A percentile compares a stretch with the other conserved stretches of the same genome.
Evolutionary conservation across 1,284 basidiomycete genomes (phyloP).

Genomic region (Athelia sp.): DNA sequence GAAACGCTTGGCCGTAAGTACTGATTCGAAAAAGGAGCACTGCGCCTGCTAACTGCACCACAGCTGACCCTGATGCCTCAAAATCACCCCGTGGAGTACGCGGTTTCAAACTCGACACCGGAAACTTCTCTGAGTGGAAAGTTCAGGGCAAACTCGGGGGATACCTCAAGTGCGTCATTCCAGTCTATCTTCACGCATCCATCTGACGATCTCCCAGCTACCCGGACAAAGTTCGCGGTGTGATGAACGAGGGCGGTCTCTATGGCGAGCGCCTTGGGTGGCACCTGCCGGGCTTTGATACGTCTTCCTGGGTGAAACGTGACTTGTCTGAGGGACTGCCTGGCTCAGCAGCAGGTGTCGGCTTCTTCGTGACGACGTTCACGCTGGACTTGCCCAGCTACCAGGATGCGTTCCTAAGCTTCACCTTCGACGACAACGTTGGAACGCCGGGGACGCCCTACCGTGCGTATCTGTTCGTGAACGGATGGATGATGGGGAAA

Average conservation of each 20-base stretch:
- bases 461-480: constrained; percentile 69
- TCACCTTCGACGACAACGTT: constrained; percentile 51
- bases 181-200: constrained; percentile 1
- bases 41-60: constrained; percentile 9
- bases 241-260: constrained; percentile 79
- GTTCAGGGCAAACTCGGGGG: constrained; percentile 81
- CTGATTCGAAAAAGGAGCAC: constrained; percentile 16
- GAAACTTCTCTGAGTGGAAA: constrained; percentile 66
- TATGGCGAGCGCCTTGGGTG: constrained; percentile 76
- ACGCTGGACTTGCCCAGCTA: constrained; percentile 52
- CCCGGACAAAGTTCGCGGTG: constrained; percentile 63
- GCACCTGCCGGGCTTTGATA: constrained; percentile 75
- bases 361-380: constrained; percentile 76
- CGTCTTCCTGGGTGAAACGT: constrained; percentile 51
- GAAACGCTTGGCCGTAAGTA: constrained; percentile 45
- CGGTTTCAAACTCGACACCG: constrained; percentile 62
- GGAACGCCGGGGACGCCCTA: constrained; percentile 46
- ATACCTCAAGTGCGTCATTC: constrained; percentile 54
- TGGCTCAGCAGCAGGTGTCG: constrained; percentile 52
- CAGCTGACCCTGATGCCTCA: constrained; percentile 18
- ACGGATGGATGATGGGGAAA: constrained; percentile 87
- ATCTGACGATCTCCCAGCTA: constrained; percentile 34
- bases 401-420: constrained; percentile 61
- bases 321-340: constrained; percentile 55
- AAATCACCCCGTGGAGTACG: constrained; percentile 76